A percentile compares a stretch with the other conserved stretches of the same genome.
These are phyloP conservation scores for Choiromyces venosus DNA, from an alignment of 495 filamentous ascomycete genomes.

Conservation along the genomic window DNA sequence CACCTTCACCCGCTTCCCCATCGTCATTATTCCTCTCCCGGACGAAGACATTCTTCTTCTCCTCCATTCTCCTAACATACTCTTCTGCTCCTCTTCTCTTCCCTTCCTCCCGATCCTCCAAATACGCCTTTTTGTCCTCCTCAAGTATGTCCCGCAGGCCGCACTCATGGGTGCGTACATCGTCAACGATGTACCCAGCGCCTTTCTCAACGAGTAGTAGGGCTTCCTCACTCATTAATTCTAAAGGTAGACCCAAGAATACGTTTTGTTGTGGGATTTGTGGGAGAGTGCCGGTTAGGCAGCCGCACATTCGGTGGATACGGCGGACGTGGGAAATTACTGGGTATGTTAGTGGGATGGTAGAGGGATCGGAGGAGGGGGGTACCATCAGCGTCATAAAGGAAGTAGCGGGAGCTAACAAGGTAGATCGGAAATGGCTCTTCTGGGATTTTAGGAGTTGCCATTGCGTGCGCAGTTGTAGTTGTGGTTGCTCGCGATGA, in stretches of 20 bases:
- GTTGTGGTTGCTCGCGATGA: not conserved
- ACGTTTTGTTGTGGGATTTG: conserved; percentile 92
- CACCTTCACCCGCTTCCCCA: conserved; percentile 26
- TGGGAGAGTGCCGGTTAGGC: conserved; percentile 78
- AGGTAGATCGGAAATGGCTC: conserved; percentile 73
- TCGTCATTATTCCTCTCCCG: conserved; percentile 6
- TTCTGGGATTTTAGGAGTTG: conserved; percentile 15
- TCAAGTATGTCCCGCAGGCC: conserved; percentile 56
- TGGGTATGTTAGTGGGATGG: conserved; percentile 21
- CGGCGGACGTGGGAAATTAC: conserved; percentile 72
- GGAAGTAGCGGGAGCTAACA: conserved; percentile 73
- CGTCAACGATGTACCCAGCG: conserved; percentile 39
- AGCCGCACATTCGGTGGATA: conserved; percentile 78
- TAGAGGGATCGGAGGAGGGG: not conserved
- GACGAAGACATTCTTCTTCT: conserved; percentile 27
- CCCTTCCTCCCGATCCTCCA: conserved; percentile 26
- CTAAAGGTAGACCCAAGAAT: conserved; percentile 79
- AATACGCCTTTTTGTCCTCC: conserved; percentile 50
- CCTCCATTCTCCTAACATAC: conserved; percentile 23
- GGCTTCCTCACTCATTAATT: conserved; percentile 88
- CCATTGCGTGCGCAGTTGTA: conserved; percentile 1
- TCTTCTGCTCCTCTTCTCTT: conserved; percentile 22
- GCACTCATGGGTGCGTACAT: conserved; percentile 37
- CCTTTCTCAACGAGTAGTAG: conserved; percentile 72
- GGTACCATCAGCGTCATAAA: conserved; percentile 71